phyloP scores from a whole-genome alignment of 257 asterid species.

The Paraleonurus japonicus region DNA sequence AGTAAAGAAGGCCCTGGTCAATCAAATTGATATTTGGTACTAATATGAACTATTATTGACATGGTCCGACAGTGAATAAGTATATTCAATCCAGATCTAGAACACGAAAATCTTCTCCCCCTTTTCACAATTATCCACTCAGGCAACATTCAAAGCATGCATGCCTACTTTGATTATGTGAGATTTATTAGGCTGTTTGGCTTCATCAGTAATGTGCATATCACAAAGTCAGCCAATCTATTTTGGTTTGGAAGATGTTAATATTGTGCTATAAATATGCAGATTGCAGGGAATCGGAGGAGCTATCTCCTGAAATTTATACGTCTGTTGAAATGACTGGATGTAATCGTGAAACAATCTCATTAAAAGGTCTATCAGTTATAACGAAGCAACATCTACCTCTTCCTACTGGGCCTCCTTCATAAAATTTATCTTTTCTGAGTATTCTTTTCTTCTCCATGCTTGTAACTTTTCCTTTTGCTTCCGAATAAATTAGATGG shows the following conservation, averaged over 20 bases:
- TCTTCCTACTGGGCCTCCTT: conserved; percentile 25
- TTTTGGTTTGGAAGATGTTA: conserved; percentile 22
- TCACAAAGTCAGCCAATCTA: conserved; percentile 15
- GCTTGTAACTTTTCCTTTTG: conserved; percentile 23
- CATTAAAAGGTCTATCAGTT: conserved; percentile 45
- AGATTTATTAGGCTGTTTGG: conserved; percentile 17
- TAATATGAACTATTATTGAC: conserved; percentile 1
- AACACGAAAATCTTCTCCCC: neutral
- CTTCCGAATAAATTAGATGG: conserved; percentile 39
- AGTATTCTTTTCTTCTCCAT: neutral
- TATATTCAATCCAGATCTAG: conserved; percentile 8
- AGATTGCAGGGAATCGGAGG: conserved; percentile 45
- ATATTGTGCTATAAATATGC: conserved; percentile 32
- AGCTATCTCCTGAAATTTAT: conserved; percentile 37
- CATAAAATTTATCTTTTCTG: conserved; percentile 12
- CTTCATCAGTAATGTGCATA: conserved; percentile 20
- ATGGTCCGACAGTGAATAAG: conserved; percentile 14
- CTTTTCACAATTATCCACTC: conserved; percentile 10
- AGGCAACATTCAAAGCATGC: conserved; percentile 2
- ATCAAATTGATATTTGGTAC: conserved; percentile 17
- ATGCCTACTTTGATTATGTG: conserved; percentile 15
- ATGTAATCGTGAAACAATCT: conserved; percentile 37
- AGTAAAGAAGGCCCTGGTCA: neutral
- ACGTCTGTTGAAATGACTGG: conserved; percentile 36
- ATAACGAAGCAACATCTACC: conserved; percentile 18